Evolutionary conservation across 78 protist genomes (phyloP).

Genomic region (Dictyostelium intermedium): DNA sequence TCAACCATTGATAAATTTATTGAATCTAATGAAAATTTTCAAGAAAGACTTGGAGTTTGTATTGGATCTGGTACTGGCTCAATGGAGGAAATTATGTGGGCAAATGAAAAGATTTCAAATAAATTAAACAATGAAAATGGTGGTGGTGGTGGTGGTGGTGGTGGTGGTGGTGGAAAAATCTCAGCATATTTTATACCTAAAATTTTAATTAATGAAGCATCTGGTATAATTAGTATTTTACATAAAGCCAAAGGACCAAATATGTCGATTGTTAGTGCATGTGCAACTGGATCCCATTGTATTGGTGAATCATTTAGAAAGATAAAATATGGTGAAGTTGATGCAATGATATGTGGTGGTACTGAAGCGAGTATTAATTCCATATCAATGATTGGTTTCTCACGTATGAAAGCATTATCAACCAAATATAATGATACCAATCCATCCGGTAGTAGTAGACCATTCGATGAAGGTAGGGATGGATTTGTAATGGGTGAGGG

Average conservation of each 20-base stretch:
- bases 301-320: slow-evolving; percentile 92
- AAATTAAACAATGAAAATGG: not conserved
- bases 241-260: slow-evolving; percentile 91
- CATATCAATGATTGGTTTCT: slow-evolving; percentile 91
- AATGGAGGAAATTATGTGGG: slow-evolving; percentile 74
- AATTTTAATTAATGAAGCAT: slow-evolving; percentile 92
- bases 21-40: not conserved
- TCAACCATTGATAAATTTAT: slow-evolving; percentile 46
- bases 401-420: slow-evolving; percentile 88
- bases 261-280: slow-evolving; percentile 93
- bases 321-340: slow-evolving; percentile 89
- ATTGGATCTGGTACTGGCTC: slow-evolving; percentile 93
- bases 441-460: slow-evolving; percentile 90
- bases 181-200: slow-evolving; percentile 95
- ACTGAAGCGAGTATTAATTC: slow-evolving; percentile 93
- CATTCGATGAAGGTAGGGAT: slow-evolving; percentile 87
- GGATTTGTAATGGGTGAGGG: slow-evolving; percentile 99
- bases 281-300: slow-evolving; percentile 97
- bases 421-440: slow-evolving; percentile 81
- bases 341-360: slow-evolving; percentile 95
- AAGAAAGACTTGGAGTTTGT: slow-evolving; percentile 80
- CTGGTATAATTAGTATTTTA: slow-evolving; percentile 86
- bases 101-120: slow-evolving; percentile 25
- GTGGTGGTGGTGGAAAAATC: slow-evolving; percentile 3
- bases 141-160: not conserved